These are phyloP conservation scores for Podila clonocystis DNA, from an alignment of 192 early-diverging fungal genomes.

Conservation along the genomic window DNA sequence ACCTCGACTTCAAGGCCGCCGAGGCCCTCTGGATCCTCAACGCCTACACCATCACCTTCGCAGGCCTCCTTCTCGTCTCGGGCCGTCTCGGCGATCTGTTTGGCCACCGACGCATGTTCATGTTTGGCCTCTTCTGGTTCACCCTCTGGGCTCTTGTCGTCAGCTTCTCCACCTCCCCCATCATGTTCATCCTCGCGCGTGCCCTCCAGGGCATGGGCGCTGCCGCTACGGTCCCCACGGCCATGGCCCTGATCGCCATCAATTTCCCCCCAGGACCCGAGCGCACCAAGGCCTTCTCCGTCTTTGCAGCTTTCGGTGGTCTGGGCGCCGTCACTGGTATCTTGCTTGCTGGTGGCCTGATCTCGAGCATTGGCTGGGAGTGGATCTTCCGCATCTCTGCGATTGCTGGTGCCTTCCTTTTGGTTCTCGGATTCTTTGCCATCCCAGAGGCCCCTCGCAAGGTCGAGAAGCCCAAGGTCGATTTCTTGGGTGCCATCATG, in stretches of 20 bases:
- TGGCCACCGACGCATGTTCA: constrained; percentile 46
- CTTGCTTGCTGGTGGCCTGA: constrained; percentile 41
- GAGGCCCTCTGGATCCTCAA: constrained; percentile 40
- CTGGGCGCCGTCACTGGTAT: constrained; percentile 40
- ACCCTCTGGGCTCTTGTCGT: constrained; percentile 34
- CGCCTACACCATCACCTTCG: constrained; percentile 49
- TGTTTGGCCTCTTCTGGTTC: constrained; percentile 47
- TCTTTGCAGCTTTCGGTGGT: constrained; percentile 44
- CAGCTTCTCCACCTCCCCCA: constrained; percentile 33
- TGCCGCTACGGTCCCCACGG: constrained; percentile 33
- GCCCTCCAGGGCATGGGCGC: constrained; percentile 48
- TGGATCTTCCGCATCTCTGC: constrained; percentile 54
- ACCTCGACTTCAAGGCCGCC: constrained; percentile 23
- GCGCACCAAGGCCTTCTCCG: constrained; percentile 32
- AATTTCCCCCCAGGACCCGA: constrained; percentile 28
- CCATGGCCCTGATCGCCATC: constrained; percentile 46
- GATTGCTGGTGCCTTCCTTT: constrained; percentile 23
- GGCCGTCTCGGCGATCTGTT: constrained; percentile 53
- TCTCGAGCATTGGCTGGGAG: constrained; percentile 42
- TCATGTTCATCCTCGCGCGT: constrained; percentile 43
- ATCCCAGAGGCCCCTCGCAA: constrained; percentile 27
- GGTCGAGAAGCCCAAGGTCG: constrained; percentile 37
- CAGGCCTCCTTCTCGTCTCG: constrained; percentile 36
- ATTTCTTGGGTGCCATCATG: constrained; percentile 34
- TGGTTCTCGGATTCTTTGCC: constrained; percentile 16